phyloP scores from a whole-genome alignment of 192 early-diverging fungal species.

The Haplosporangium gracile region DNA sequence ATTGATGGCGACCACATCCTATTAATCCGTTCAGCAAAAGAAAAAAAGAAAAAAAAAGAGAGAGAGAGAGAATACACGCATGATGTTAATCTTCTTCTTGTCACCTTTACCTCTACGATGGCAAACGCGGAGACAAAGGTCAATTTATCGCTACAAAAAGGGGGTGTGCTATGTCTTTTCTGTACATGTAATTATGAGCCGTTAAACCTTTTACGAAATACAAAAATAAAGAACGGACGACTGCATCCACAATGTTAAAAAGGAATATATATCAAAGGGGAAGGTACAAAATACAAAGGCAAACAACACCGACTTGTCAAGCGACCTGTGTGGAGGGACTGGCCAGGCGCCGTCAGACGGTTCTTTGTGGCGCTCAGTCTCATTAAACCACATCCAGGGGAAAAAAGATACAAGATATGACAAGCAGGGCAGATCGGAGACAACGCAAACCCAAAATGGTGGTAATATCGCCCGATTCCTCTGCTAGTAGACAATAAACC shows the following conservation, averaged over 20 bases:
- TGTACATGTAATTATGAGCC: not conserved
- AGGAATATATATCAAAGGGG: not conserved
- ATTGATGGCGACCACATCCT: conserved; percentile 40
- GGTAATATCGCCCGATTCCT: not conserved
- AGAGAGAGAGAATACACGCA: conserved; percentile 1
- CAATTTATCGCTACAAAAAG: not conserved
- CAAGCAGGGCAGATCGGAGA: not conserved
- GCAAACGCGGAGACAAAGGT: not conserved
- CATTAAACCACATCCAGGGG: not conserved
- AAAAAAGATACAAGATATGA: not conserved
- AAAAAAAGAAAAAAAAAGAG: not conserved
- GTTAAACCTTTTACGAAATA: not conserved
- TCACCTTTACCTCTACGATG: not conserved
- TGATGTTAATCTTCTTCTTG: conserved; percentile 2
- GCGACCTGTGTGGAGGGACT: not conserved
- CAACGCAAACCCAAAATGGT: not conserved
- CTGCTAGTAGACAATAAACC: conserved; percentile 2
- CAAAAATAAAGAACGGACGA: conserved; percentile 3
- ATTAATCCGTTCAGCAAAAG: not conserved
- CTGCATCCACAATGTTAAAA: not conserved
- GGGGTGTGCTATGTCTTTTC: not conserved
- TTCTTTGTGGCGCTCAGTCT: not conserved
- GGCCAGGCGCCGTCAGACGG: not conserved
- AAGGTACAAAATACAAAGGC: not conserved
- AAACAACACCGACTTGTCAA: not conserved